Conservation (phyloP, 192 early-diverging fungal genomes). For the Umbelopsis isabellina region DNA sequence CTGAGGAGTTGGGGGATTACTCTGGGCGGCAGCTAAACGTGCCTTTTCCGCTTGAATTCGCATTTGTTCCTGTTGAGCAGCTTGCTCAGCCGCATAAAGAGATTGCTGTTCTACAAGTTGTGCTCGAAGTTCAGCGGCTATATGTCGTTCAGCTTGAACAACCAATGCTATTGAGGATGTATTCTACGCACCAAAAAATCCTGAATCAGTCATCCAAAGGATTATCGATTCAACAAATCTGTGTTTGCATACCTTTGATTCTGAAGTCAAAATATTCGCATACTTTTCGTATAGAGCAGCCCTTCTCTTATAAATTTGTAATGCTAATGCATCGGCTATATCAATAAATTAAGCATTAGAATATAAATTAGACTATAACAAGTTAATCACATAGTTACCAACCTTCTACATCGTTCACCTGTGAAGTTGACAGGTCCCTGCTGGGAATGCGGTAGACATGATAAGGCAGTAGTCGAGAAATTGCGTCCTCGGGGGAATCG, state of each 20-base stretch:
- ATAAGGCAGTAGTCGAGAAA: constrained; percentile 71
- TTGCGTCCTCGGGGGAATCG: constrained; percentile 56
- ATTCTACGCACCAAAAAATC: background rate
- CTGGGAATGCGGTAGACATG: constrained; percentile 75
- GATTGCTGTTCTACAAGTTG: constrained; percentile 38
- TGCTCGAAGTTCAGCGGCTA: constrained; percentile 28
- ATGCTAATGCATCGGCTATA: constrained; percentile 21
- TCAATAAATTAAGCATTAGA: background rate
- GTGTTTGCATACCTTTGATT: background rate
- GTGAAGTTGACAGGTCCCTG: constrained; percentile 40
- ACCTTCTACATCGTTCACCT: constrained; percentile 42
- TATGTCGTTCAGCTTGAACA: constrained; percentile 23
- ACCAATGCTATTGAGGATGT: background rate
- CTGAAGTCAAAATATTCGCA: background rate
- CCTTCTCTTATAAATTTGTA: constrained; percentile 36
- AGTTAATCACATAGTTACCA: background rate
- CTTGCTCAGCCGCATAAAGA: constrained; percentile 24
- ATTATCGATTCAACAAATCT: background rate
- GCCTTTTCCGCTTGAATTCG: constrained; percentile 33
- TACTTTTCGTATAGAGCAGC: constrained; percentile 31
- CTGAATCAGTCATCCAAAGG: background rate
- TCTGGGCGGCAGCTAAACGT: constrained; percentile 6
- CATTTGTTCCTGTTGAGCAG: constrained; percentile 29
- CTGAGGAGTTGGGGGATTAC: background rate
- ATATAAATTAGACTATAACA: background rate